These are phyloP conservation scores for Amaranthus cruentus DNA, from an alignment of 148 eudicot genomes.

Conservation along the genomic window DNA sequence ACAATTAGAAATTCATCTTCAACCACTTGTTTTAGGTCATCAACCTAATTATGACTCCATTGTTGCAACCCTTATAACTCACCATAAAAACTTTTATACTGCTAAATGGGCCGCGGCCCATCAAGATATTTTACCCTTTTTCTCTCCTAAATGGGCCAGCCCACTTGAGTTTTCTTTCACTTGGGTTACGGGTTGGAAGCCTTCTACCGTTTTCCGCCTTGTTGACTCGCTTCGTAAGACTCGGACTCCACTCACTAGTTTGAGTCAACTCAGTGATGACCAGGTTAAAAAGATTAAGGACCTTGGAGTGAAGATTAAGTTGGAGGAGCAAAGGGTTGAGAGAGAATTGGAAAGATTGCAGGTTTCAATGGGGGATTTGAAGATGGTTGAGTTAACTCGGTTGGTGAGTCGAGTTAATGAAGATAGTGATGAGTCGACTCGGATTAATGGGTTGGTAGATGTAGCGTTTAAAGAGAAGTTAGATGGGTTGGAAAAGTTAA, in stretches of 20 bases:
- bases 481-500: slow-evolving; percentile 27
- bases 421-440: slow-evolving; percentile 25
- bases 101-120: slow-evolving; percentile 69
- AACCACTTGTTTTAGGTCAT: slow-evolving; percentile 25
- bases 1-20: slow-evolving; percentile 49
- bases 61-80: slow-evolving; percentile 45
- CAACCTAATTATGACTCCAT: slow-evolving; percentile 22
- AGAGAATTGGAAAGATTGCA: slow-evolving; percentile 72
- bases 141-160: slow-evolving; percentile 51
- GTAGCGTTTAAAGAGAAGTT: slow-evolving; percentile 42
- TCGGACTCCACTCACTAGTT: slow-evolving; percentile 28
- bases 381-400: slow-evolving; percentile 42
- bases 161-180: slow-evolving; percentile 46
- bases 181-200: slow-evolving; percentile 92
- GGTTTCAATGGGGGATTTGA: slow-evolving; percentile 43
- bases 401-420: neutral
- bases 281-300: slow-evolving; percentile 36
- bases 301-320: slow-evolving; percentile 29
- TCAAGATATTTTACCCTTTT: slow-evolving; percentile 53
- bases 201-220: slow-evolving; percentile 45
- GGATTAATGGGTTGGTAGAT: slow-evolving; percentile 29
- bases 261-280: slow-evolving; percentile 36
- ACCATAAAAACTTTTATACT: slow-evolving; percentile 62
- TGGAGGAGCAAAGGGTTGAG: slow-evolving; percentile 59
- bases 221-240: slow-evolving; percentile 36